Base-by-base conservation (phyloP, 2,329 filamentous ascomycete genomes). In the Colletotrichum abscissum region DNA sequence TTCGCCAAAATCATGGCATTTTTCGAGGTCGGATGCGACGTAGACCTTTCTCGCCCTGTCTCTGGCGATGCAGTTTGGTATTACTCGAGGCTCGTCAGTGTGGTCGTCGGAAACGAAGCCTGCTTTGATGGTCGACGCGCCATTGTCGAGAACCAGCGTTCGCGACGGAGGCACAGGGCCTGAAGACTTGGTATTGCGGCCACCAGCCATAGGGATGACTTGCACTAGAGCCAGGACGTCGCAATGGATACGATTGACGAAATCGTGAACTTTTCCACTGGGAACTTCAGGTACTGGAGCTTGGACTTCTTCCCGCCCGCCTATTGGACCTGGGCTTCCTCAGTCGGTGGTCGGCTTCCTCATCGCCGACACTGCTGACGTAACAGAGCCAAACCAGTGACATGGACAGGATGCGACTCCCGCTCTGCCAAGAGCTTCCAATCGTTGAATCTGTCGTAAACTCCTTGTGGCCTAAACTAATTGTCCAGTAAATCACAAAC, bases 111-210 rank as follows among this genome's bases (percentile, higher is more conserved):
- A 82, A 1, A 92, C 91, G 78, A 96, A 93, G 66, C 97, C 97
- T 19, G 95, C 95, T 85, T 99, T 99, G 82, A 99, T 90, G 7
- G 92, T 95, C 83, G 94, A 93, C 56, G 93, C 95, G 81, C 97
- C 97, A 85, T 98, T 98, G 85, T 99, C 97, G 79, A 99, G 88
- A 58, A 99, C 89, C 67, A 99, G 91, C 0, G 95, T 98, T 72
- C 86, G 89, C 1, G 87, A 80, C 0, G 92, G 92, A 8, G 90
- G 84, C 28, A 86, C 80, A 4, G 89, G 84, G 58, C 85, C 84
- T 6, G 86, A 81, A 19, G 86, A 81, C 66, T 90, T 90, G 63
- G 87, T 84, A 80, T 90, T 92, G 78, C 85, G 84, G 76, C 82
- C 82, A 38, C 84, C 84, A 24, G 84, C 83, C 86, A 87, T 87